phyloP scores from a whole-genome alignment of 495 filamentous ascomycete species.

The Pyrenula massariospora region DNA sequence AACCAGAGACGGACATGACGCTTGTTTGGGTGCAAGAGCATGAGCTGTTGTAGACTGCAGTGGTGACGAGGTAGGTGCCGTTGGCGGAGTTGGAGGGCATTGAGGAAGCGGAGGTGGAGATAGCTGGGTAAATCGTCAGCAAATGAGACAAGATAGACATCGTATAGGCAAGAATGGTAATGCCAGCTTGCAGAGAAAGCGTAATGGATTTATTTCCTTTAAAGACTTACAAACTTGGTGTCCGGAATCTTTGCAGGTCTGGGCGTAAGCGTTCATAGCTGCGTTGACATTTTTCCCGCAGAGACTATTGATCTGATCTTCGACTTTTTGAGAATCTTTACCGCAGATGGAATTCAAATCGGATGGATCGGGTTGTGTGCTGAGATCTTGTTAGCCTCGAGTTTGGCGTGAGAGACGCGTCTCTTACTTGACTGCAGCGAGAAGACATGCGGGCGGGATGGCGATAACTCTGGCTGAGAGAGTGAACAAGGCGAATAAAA shows the following conservation, averaged over 20 bases:
- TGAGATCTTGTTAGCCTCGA: conserved; percentile 9
- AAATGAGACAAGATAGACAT: too few species aligned
- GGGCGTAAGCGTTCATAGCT: conserved; percentile 15
- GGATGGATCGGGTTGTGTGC: conserved; percentile 20
- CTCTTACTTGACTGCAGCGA: conserved; percentile 26
- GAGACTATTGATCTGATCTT: conserved; percentile 10
- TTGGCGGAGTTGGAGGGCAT: background rate
- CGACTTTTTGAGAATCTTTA: conserved; percentile 8
- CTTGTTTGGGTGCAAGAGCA: background rate
- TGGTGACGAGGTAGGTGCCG: background rate
- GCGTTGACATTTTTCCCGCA: conserved; percentile 11
- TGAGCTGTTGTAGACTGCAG: background rate
- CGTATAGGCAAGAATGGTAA: background rate
- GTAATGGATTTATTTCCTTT: too few species aligned
- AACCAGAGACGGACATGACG: background rate
- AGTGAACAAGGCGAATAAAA: conserved; percentile 19
- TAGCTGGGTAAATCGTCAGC: too few species aligned
- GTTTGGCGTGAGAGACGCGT: background rate
- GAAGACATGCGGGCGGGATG: conserved; percentile 24
- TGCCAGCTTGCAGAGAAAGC: too few species aligned
- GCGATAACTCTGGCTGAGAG: conserved; percentile 17
- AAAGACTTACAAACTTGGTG: conserved; percentile 19
- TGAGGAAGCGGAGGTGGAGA: background rate
- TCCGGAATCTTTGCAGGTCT: conserved; percentile 14
- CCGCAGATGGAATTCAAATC: conserved; percentile 18